Conservation (phyloP, 148 eudicot genomes). For the Drosera capensis region DNA sequence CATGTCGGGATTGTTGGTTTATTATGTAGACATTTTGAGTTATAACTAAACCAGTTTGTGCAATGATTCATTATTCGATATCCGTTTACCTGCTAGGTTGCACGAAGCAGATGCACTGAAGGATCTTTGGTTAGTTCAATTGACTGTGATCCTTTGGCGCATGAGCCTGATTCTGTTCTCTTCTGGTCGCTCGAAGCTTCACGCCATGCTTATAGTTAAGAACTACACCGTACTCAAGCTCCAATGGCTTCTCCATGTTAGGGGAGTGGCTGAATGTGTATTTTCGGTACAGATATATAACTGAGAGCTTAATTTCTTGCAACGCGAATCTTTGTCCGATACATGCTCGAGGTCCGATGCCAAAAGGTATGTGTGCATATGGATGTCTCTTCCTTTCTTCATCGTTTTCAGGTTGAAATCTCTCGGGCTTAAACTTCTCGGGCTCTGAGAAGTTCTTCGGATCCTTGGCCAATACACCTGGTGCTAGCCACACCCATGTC, state of each 20-base stretch:
- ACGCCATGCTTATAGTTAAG: constrained; percentile 78
- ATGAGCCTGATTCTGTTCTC: constrained; percentile 15
- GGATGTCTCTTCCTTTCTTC: constrained; percentile 86
- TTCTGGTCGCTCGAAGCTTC: constrained; percentile 45
- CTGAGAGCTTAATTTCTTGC: constrained; percentile 66
- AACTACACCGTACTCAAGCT: constrained; percentile 62
- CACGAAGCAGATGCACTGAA: no score
- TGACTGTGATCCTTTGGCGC: no score
- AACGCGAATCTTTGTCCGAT: constrained; percentile 79
- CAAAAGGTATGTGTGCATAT: constrained; percentile 90
- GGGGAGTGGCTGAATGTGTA: constrained; percentile 68
- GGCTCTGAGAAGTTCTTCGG: constrained; percentile 78
- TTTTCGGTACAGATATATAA: constrained; percentile 57
- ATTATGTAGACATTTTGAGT: no score
- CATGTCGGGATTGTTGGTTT: no score
- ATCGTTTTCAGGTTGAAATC: constrained; percentile 56
- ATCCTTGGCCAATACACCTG: constrained; percentile 79
- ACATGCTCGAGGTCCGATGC: constrained; percentile 85
- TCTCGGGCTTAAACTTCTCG: constrained; percentile 74
- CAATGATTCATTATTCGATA: no score
- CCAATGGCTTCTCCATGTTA: constrained; percentile 66
- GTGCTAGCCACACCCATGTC: constrained; percentile 94
- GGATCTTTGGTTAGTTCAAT: no score
- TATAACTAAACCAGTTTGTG: no score
- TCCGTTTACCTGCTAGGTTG: no score